Base-by-base conservation (phyloP, 768 basidiomycete species). In the Lyophyllum atratum region DNA sequence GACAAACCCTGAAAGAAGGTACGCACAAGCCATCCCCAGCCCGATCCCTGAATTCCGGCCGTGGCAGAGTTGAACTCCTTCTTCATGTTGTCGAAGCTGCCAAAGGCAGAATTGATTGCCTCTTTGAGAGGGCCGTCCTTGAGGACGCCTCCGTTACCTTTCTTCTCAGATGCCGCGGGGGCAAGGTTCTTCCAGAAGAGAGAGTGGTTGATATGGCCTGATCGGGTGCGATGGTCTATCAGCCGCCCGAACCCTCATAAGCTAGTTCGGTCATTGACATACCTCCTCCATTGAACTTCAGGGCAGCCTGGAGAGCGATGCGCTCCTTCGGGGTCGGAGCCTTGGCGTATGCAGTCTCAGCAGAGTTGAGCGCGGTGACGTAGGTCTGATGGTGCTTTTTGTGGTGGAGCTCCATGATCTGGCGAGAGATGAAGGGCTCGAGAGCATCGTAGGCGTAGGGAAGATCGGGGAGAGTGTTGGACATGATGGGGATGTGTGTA, bases 241-340 rank as follows among this genome's bases (percentile, higher is more conserved):
- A 58, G 52, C 34, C 43, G 28, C 37, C 45, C 39, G 58, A 60
- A 64, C 42, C 43, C 19, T 31, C 19, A 15, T 11, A 37, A 26
- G 11, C 49, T 50, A 49, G 58, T 66, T 63, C 34, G 44, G 56
- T 59, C 46, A 5, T 10, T 21, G 21, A 75, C 85, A 67, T 69
- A 89, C 94, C 95, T 76, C 95, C 95, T 60, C 95, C 95, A 73
- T 98, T 97, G 82, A 98, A 98, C 76, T 91, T 94, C 72, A 97
- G 80, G 5, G 94, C 93, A 15, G 91, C 85, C 73, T 95, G 93
- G 55, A 97, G 88, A 22, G 85, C 87, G 66, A 97, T 94, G 62
- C 86, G 84, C 70, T 89, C 86, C 75, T 89, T 92, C 66, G 91
- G 82, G 48, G 86, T 82, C 2, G 74, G 63, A 0, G 89, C 77